phyloP scores from a whole-genome alignment of 2,329 filamentous ascomycete species.

The Colletotrichum scovillei region DNA sequence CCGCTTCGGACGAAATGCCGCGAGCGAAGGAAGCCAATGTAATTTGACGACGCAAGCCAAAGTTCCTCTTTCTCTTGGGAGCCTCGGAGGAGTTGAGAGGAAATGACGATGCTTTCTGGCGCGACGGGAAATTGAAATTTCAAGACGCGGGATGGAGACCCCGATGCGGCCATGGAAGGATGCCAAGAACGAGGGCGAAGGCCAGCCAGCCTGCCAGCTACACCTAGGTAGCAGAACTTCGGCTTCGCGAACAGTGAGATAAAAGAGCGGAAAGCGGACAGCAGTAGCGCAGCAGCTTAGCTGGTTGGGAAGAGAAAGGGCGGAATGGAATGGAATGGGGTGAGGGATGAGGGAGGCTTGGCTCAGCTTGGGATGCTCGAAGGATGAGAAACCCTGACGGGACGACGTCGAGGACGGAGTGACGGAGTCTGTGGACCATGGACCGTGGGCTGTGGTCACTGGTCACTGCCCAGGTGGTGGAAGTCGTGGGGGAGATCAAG shows the following conservation, averaged over 20 bases:
- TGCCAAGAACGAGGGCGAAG: constrained; percentile 8
- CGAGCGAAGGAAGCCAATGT: neutral
- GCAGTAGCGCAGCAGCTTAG: neutral
- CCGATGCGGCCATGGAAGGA: neutral
- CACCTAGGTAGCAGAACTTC: neutral
- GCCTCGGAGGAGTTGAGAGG: neutral
- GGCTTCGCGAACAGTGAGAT: neutral
- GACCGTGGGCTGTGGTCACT: too few species aligned
- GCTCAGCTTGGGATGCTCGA: constrained; percentile 21
- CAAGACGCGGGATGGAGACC: neutral
- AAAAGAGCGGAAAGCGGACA: neutral
- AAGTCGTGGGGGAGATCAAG: neutral
- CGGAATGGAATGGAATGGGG: constrained; percentile 9
- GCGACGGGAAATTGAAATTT: neutral
- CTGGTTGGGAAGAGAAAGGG: constrained; percentile 3
- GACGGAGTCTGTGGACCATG: too few species aligned
- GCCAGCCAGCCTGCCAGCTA: neutral
- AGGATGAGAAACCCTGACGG: constrained; percentile 28
- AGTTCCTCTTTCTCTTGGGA: neutral
- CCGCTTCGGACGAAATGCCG: constrained; percentile 1
- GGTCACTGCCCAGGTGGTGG: neutral
- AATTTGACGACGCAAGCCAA: neutral
- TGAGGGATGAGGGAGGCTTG: constrained; percentile 21
- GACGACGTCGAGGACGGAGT: neutral
- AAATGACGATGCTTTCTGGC: constrained; percentile 11